Conservation (phyloP, 2,329 filamentous ascomycete genomes). For the Cryphonectria naterciae region DNA sequence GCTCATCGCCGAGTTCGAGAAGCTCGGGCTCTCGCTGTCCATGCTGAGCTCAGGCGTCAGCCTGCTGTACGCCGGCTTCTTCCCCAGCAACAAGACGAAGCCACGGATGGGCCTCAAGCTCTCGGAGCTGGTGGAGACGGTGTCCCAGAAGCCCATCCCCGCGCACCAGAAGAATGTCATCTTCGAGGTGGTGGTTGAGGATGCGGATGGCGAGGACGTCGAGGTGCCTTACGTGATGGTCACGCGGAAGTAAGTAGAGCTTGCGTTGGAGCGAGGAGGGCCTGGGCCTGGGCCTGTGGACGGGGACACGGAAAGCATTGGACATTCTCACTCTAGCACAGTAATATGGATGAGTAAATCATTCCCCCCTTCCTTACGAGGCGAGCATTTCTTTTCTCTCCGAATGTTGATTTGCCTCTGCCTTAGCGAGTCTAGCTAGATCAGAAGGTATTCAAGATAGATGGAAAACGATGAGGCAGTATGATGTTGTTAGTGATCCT, state of each 20-base stretch:
- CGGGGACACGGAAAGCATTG: conserved; percentile 2
- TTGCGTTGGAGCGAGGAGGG: not conserved
- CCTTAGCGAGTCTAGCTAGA: conserved; percentile 7
- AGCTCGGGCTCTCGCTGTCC: conserved; percentile 77
- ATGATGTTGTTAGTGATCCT: not conserved
- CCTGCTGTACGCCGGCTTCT: conserved; percentile 92
- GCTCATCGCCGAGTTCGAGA: conserved; percentile 80
- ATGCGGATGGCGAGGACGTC: conserved; percentile 86
- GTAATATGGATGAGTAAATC: conserved; percentile 10
- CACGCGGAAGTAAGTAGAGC: conserved; percentile 46
- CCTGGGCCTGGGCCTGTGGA: not conserved
- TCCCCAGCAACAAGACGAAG: conserved; percentile 76
- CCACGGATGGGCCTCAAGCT: conserved; percentile 83
- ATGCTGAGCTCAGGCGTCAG: conserved; percentile 99
- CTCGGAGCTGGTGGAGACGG: conserved; percentile 82
- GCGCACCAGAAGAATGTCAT: conserved; percentile 93
- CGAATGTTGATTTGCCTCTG: not conserved
- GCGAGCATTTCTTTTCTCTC: not conserved
- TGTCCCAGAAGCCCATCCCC: conserved; percentile 91
- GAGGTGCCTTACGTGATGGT: conserved; percentile 97
- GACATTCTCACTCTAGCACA: conserved; percentile 8
- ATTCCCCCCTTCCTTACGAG: not conserved
- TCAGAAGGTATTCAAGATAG: not conserved
- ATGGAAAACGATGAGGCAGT: not conserved
- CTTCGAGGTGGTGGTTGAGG: conserved; percentile 93